Evolutionary conservation across 1,284 basidiomycete genomes (phyloP), one percentile per base, ranked within the genome.

Genomic region (Papiliotrema laurentii): DNA sequence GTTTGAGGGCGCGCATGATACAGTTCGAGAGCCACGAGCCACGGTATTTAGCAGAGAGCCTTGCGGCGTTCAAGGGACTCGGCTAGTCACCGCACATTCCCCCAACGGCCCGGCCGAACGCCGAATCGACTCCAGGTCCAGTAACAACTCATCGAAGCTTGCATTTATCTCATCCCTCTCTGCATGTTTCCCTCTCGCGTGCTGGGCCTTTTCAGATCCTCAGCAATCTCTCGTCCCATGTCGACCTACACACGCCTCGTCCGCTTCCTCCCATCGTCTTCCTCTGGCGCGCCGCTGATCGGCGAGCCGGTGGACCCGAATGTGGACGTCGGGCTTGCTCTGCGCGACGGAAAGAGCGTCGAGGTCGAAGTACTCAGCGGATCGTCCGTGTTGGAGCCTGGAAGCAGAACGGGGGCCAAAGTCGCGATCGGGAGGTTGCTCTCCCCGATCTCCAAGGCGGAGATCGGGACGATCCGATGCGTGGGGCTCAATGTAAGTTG

Each of bases 311-410:
- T 65, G 35, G 67, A 74, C 47, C 26, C 56, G 0, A 9, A 39
- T 0, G 53, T 69, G 16, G 75, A 76, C 47, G 66, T 76, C 31
- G 75, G 75, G 24, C 49, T 64, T 4, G 72, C 73, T 4, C 51
- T 59, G 0, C 65, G 59, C 46, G 47, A 51, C 4, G 50, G 46
- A n/a, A 27, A 54, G 43, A 43, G 19, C 10, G 22, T 39, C 16
- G 38, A 22, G 11, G 38, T 39, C 10, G 51, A 61, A 24, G 63
- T 70, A 13, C 67, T 62, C 44, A 66, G 63, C 2, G 70, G 68
- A 24, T 30, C 25, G 3, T 63, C 62, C 5, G 46, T 75, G 4
- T 50, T 75, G 2, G 11, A 19, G 0, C 61, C 72, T 1, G 74
- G 73, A 11, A 45, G 57, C n/a, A 51, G 48, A 16, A 75, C 70